Evolutionary conservation across 805 yeast species (phyloP), one percentile per base, ranked within the genome.

Genomic region (Saccharomyces kudriavzevii): DNA sequence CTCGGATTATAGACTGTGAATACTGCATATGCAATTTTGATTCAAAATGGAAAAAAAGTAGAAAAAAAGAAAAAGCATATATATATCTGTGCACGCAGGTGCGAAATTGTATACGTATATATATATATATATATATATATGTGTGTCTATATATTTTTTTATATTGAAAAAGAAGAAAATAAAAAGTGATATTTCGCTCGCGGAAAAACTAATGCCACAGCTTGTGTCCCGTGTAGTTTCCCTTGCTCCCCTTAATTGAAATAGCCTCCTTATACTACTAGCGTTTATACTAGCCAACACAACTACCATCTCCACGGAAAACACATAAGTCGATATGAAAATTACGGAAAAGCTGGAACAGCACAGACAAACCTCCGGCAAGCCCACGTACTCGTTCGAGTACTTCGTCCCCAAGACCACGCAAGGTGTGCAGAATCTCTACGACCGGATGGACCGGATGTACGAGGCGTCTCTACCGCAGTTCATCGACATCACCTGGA

Each of bases 381-480:
- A 63, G 68, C 77, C 96, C 1, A 89, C 98, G 5, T 92, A 88
- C 70, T 91, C 98, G 48, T 92, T 91, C 64, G 99, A 94, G 77
- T 94, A 89, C 74, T 94, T 94, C 70, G 96, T 92, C 25, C 99
- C 99, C 48, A 94, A 94, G 76, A 94, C 99, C 0, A 78, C 92
- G 24, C 97, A 94, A 70, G 99, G 99, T 67, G 94, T 92, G 25
- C 96, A 90, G 69, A 94, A 94, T 68, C 76, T 94, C 55, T 92
- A 91, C 73, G 98, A 94, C 70, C 79, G 99, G 67, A 92, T 94
- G 91, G 98, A 94, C 67, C 82, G 97, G 69, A 94, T 94, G 99
- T 89, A 88, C 70, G 89, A 87, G 59, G 76, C 89, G 62, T 62
- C 73, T 2, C 84, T 84, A 58, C 99, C 99, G 1, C 82, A 87